Percentiles rank a stretch among this genome's conserved stretches.
These are phyloP conservation scores for Aureobasidium sp. DNA, from an alignment of 2,329 filamentous ascomycete species.

Conservation along the genomic window DNA sequence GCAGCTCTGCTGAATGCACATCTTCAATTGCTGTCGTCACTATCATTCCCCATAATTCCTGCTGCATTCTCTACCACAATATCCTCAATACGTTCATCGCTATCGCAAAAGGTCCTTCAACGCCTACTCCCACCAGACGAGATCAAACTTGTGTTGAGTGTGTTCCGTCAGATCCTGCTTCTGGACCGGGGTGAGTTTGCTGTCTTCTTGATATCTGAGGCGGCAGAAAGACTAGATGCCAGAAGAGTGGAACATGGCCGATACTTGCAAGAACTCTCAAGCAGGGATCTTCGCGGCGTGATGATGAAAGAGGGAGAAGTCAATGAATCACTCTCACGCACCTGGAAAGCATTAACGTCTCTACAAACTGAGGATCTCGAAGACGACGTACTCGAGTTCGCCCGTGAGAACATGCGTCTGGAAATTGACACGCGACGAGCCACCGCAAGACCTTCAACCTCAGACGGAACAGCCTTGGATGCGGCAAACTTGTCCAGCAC, in stretches of 20 bases:
- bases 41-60: slow-evolving; percentile 68
- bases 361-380: slow-evolving; percentile 67
- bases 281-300: slow-evolving; percentile 54
- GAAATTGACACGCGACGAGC: slow-evolving; percentile 45
- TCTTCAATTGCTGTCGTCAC: slow-evolving; percentile 58
- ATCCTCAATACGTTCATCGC: slow-evolving; percentile 66
- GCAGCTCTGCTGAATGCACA: slow-evolving; percentile 60
- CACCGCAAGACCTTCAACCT: slow-evolving; percentile 36
- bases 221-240: slow-evolving; percentile 69
- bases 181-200: slow-evolving; percentile 87
- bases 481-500: neutral
- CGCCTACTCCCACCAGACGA: slow-evolving; percentile 70
- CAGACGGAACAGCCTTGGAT: slow-evolving; percentile 6
- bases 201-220: slow-evolving; percentile 75
- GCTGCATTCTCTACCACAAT: slow-evolving; percentile 65
- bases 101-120: slow-evolving; percentile 79
- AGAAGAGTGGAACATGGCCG: slow-evolving; percentile 56
- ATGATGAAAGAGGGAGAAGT: slow-evolving; percentile 83
- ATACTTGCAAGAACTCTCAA: slow-evolving; percentile 44
- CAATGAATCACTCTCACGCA: slow-evolving; percentile 64
- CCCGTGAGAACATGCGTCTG: slow-evolving; percentile 67
- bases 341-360: slow-evolving; percentile 73
- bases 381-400: slow-evolving; percentile 72
- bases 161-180: slow-evolving; percentile 81
- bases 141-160: slow-evolving; percentile 67